Evolutionary conservation across 805 yeast species (phyloP), one percentile per base, ranked within the genome.

Genomic region (Kazachstania kunashirensis): DNA sequence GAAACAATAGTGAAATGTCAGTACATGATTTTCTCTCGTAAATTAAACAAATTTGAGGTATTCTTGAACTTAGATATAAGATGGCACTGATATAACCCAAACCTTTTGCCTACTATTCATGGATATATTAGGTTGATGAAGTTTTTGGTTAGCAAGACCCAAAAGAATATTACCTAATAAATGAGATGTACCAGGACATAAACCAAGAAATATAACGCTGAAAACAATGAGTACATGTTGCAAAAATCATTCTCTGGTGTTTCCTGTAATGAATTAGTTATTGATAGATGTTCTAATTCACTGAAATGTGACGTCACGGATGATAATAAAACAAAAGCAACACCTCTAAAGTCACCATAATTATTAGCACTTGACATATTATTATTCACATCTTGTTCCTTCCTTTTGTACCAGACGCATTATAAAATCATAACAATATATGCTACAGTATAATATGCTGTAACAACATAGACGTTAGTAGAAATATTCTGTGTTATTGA

Each of bases 1-100:
- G n/a, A n/a, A 92, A 89, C 68, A 89, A 69, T 53, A 92, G 84
- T 9, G 95, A 84, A 32, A 89, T 83, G 15, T 97, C 97, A 43
- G 89, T 96, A 55, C 96, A 86, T 2, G 94, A 81, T 61, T 86
- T 88, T 53, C 96, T 73, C 57, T 78, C 69, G 53, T 70, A 84
- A 61, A 92, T 92, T 43, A 89, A 69, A 41, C 84, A 57, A 37
- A 92, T 84, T 62, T 92, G 98, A 1, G 98, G 98, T 19, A 92
- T 62, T 49, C 98, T 70, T 15, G 97, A 88, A 3, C 95, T 95
- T 42, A 89, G 62, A 51, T 83, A 83, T 27, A 83, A 64, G 1
- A 66, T 54, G 6, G 94, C 92, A 63, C 89, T 79, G 33, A 75
- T 51, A 66, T 77, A 76, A 26, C 98, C 98, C 57, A 85, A 85